Base-by-base conservation (phyloP, 2,329 filamentous ascomycete species). In the Biscogniauxia mediterranea region DNA sequence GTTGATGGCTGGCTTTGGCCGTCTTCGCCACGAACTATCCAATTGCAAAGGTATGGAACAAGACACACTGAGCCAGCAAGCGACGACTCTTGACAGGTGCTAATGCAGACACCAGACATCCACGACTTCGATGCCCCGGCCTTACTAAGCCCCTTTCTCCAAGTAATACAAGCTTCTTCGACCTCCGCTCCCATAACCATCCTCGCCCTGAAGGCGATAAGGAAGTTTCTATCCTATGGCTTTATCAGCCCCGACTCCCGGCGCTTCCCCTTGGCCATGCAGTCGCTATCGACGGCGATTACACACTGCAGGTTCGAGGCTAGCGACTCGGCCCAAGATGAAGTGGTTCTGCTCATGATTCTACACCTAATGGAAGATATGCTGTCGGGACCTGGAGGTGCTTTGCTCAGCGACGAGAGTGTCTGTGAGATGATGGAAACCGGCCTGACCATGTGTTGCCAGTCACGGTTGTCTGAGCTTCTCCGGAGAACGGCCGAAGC, bases 341-440 rank as follows among this genome's bases (percentile, higher is more conserved):
- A 99, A 76, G 93, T 98, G 57, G 96, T 99, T 15, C 83, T 98
- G 58, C 81, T 98, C 59, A 90, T 96, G 78, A 98, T 99, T 70
- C 78, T 99, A 62, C 95, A 97, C 73, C 84, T 99, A 54, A 99
- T 99, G 95, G 95, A 99, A 77, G 91, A 93, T 71, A 97, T 99
- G 90, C 89, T 99, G 70, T 96, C 93, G 17, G 92, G 95, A 0
- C 92, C 93, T 0, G 93, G 94, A 28, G 95, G 95, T 46, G 90
- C 96, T 67, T 86, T 98, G 11, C 81, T 99, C n/a, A 96, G 94
- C 61, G 95, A 99, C 71, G 94, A 98, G 78, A 98, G 94, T 73
- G 93, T 99, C 11, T 99, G 96, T 74, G 93, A 97, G 75, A 98
- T 99, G 93, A 98, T 99, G 94, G 95, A 97, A 75, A 94, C 93